Conservation (phyloP, 768 basidiomycete genomes). For the Boletus huronensis region DNA sequence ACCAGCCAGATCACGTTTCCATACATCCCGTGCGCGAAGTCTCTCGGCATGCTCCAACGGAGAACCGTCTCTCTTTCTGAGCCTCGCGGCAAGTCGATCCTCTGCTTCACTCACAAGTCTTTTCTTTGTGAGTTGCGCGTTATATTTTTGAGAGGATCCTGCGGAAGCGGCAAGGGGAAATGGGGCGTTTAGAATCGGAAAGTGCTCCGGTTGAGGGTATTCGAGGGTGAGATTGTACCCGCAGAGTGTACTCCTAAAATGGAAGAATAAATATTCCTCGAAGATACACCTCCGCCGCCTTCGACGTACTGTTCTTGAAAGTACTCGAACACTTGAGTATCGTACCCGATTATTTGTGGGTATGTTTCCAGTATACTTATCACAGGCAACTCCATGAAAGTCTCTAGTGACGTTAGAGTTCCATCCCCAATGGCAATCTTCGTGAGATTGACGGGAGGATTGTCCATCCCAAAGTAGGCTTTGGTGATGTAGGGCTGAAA, state of each 20-base stretch:
- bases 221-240: slow-evolving; percentile 63
- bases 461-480: slow-evolving; percentile 55
- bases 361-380: slow-evolving; percentile 58
- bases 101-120: slow-evolving; percentile 11
- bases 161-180: accelerated
- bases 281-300: neutral
- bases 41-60: too few species aligned
- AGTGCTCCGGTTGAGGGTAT: slow-evolving; percentile 56
- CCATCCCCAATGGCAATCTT: slow-evolving; percentile 72
- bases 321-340: slow-evolving; percentile 61
- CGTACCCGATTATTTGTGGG: slow-evolving; percentile 41
- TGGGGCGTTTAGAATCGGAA: slow-evolving; percentile 35
- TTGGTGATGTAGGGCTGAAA: slow-evolving; percentile 74
- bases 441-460: slow-evolving; percentile 62
- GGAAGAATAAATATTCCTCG: neutral
- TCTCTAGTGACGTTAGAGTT: slow-evolving; percentile 43
- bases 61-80: too few species aligned
- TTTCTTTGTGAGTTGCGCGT: slow-evolving; percentile 3
- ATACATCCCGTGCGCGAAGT: too few species aligned
- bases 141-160: neutral
- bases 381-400: slow-evolving; percentile 52
- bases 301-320: slow-evolving; percentile 61
- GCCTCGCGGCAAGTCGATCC: too few species aligned
- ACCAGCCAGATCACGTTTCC: too few species aligned
- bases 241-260: slow-evolving; percentile 55